phyloP scores from a whole-genome alignment of 441 rosid genomes.

The Rhodomyrtus psidioides region DNA sequence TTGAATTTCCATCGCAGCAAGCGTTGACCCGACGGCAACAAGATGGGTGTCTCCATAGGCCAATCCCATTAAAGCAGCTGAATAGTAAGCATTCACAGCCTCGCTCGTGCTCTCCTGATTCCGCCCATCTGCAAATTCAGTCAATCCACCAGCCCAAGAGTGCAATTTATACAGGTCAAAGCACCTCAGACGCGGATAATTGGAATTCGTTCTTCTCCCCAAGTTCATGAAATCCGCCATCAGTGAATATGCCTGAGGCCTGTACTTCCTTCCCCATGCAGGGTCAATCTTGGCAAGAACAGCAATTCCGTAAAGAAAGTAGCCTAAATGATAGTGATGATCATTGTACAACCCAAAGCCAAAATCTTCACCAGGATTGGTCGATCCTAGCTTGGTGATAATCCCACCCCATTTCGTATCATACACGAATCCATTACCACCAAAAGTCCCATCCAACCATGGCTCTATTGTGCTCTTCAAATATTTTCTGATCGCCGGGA shows the following conservation, averaged over 20 bases:
- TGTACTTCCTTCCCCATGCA: conserved; percentile 76
- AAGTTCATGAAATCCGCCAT: conserved; percentile 84
- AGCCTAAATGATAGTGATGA: conserved; percentile 84
- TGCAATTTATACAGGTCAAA: conserved; percentile 83
- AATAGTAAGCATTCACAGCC: conserved; percentile 85
- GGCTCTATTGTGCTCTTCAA: conserved; percentile 75
- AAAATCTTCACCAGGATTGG: conserved; percentile 73
- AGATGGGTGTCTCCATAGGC: conserved; percentile 88
- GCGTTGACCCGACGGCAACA: conserved; percentile 52
- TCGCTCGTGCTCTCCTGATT: conserved; percentile 93
- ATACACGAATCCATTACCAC: conserved; percentile 68
- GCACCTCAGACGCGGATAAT: conserved; percentile 69
- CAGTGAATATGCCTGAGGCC: conserved; percentile 73
- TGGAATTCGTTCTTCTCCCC: conserved; percentile 38
- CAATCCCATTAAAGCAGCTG: conserved; percentile 83
- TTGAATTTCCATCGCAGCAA: conserved; percentile 75
- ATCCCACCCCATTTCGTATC: conserved; percentile 91
- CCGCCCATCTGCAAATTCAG: conserved; percentile 80
- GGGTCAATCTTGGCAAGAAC: conserved; percentile 81
- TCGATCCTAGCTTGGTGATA: conserved; percentile 59
- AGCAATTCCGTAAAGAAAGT: conserved; percentile 83
- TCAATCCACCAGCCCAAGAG: conserved; percentile 96
- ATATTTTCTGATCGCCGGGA: conserved; percentile 50
- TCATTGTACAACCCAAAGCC: conserved; percentile 85
- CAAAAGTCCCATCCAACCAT: conserved; percentile 78